Percentiles rank a stretch among this genome's conserved stretches.
Evolutionary conservation across 371 early-diverging fungal genomes (phyloP).

Genomic region (Nosema muscidifuracis): DNA sequence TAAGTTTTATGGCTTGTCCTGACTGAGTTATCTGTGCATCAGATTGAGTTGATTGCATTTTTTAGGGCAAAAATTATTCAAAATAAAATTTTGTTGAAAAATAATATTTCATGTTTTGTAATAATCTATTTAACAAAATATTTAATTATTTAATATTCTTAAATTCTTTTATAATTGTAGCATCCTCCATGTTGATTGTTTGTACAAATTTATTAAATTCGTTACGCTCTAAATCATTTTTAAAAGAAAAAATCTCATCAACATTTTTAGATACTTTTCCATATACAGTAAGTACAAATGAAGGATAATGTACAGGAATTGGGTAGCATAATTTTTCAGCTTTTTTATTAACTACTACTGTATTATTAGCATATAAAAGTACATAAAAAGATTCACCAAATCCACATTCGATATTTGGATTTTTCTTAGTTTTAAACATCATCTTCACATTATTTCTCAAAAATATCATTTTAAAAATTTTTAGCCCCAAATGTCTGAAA

Average conservation of each 20-base stretch:
- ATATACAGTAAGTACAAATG: constrained; percentile 28
- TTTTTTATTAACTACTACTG: constrained; percentile 9
- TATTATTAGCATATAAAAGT: constrained; percentile 33
- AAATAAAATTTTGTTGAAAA: background rate
- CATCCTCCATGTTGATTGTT: background rate
- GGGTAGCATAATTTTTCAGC: constrained; percentile 38
- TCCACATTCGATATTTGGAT: constrained; percentile 24
- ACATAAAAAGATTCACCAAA: constrained; percentile 28
- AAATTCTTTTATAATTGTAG: constrained; percentile 15
- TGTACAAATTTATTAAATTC: constrained; percentile 4
- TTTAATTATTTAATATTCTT: background rate
- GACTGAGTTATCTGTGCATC: constrained; percentile 62
- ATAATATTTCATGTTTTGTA: background rate
- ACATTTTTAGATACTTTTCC: constrained; percentile 7
- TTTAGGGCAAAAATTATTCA: background rate
- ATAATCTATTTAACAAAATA: background rate
- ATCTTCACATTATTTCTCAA: constrained; percentile 14
- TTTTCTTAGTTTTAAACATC: constrained; percentile 21
- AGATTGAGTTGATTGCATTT: constrained; percentile 57
- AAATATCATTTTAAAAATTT: constrained; percentile 39
- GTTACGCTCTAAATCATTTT: constrained; percentile 4
- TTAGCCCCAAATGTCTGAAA: constrained; percentile 27
- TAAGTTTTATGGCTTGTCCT: constrained; percentile 91
- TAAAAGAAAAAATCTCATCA: constrained; percentile 28
- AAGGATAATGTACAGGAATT: constrained; percentile 48